phyloP scores from a whole-genome alignment of 1,284 basidiomycete genomes.

The Tilletia walkeri region DNA sequence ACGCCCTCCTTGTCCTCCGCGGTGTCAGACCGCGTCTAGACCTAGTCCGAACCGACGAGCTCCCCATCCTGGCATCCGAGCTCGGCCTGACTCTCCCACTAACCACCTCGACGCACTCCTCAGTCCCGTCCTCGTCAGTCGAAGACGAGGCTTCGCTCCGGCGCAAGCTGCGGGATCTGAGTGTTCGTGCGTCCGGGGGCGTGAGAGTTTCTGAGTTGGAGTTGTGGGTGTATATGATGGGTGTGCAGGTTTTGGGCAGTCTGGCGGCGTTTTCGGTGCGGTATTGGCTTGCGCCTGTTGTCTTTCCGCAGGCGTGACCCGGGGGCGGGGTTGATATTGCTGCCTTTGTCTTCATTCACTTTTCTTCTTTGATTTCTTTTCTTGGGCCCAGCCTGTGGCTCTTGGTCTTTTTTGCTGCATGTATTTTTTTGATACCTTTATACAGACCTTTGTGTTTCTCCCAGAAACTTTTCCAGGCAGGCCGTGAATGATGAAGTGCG shows the following conservation, averaged over 20 bases:
- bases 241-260: slow-evolving; percentile 39
- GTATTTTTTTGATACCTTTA: too few species aligned
- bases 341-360: not conserved
- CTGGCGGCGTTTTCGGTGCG: slow-evolving; percentile 45
- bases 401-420: too few species aligned
- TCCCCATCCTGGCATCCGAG: not conserved
- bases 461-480: too few species aligned
- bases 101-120: too few species aligned
- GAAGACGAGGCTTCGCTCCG: not conserved
- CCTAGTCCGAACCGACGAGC: not conserved
- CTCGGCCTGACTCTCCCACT: not conserved
- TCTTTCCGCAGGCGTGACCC: slow-evolving; percentile 34
- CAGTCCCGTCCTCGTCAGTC: not conserved
- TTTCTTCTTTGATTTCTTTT: too few species aligned
- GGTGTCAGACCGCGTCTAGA: slow-evolving; percentile 28
- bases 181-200: not conserved
- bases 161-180: not conserved
- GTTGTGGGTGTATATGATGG: slow-evolving; percentile 44
- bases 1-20: slow-evolving; percentile 45
- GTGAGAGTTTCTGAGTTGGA: slow-evolving; percentile 35
- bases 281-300: slow-evolving; percentile 44
- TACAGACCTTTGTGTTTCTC: too few species aligned
- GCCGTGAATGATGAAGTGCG: too few species aligned
- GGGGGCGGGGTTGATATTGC: not conserved
- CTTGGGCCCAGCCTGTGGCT: too few species aligned